phyloP scores from a whole-genome alignment of 1,284 basidiomycete genomes.

The Ustilago loliicola region DNA sequence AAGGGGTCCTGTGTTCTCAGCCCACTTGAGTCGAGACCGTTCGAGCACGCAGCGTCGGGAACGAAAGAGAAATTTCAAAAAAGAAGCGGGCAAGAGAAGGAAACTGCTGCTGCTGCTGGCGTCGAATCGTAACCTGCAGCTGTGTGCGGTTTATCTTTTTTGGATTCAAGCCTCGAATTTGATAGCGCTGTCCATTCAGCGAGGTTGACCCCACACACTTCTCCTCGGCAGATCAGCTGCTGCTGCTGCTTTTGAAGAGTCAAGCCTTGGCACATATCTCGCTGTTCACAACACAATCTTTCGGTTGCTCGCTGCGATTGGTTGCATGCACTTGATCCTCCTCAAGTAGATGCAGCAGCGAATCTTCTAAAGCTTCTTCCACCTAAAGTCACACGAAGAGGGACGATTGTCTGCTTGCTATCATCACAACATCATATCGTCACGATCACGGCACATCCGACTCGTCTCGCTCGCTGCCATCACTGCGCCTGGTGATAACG shows the following conservation, averaged over 20 bases:
- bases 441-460: background rate
- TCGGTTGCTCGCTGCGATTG: constrained; percentile 2
- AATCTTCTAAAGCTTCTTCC: background rate
- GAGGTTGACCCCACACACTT: constrained; percentile 19
- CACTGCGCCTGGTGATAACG: too few species aligned
- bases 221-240: background rate
- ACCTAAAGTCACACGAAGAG: background rate
- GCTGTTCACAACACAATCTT: background rate
- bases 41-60: constrained; percentile 1
- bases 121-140: constrained; percentile 7
- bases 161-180: background rate
- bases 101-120: too few species aligned
- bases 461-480: background rate
- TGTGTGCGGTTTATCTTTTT: background rate
- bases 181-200: constrained; percentile 21
- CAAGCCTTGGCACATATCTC: constrained; percentile 8
- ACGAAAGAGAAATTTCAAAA: background rate
- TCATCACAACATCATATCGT: background rate
- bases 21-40: background rate
- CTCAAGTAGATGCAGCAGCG: too few species aligned
- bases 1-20: background rate
- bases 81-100: background rate
- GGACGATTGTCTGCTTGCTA: background rate
- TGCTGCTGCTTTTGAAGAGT: background rate
- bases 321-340: background rate